Evolutionary conservation across 2,329 filamentous ascomycete genomes (phyloP).

Genomic region (Hymenoscyphus salicellus): DNA sequence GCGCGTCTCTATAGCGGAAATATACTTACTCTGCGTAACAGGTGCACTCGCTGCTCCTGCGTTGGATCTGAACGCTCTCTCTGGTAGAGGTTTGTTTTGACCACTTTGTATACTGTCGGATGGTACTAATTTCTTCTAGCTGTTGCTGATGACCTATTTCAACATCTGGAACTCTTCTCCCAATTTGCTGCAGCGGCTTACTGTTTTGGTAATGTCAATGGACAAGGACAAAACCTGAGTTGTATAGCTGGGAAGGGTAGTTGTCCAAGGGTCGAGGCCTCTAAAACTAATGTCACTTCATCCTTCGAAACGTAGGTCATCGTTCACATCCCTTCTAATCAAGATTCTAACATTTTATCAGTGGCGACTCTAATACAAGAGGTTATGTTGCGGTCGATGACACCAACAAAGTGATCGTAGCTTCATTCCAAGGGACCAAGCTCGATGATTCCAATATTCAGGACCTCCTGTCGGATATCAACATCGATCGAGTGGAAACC

Average conservation of each 20-base stretch:
- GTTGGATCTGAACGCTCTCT: not conserved
- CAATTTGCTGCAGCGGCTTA: constrained; percentile 32
- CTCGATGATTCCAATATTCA: not conserved
- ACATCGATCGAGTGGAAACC: constrained; percentile 13
- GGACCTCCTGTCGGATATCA: constrained; percentile 14
- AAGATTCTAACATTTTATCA: not conserved
- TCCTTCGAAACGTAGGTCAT: constrained; percentile 13
- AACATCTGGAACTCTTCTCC: constrained; percentile 23
- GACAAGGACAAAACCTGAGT: constrained; percentile 15
- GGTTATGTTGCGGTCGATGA: constrained; percentile 28
- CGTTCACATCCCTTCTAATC: not conserved
- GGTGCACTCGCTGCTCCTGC: constrained; percentile 1
- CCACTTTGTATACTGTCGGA: not conserved
- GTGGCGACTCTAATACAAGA: constrained; percentile 17
- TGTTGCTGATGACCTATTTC: constrained; percentile 11
- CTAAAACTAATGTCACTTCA: constrained; percentile 17
- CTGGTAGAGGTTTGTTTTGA: not conserved
- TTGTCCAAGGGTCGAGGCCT: constrained; percentile 23
- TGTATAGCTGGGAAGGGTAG: constrained; percentile 21
- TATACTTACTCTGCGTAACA: not conserved
- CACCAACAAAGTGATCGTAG: constrained; percentile 25
- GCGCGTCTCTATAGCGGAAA: not conserved
- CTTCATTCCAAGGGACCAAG: constrained; percentile 25
- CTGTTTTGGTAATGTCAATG: constrained; percentile 25
- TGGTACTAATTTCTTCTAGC: constrained; percentile 1